phyloP scores from a whole-genome alignment of 176 grass and related monocot species.

The Rhynchospora pubera region DNA sequence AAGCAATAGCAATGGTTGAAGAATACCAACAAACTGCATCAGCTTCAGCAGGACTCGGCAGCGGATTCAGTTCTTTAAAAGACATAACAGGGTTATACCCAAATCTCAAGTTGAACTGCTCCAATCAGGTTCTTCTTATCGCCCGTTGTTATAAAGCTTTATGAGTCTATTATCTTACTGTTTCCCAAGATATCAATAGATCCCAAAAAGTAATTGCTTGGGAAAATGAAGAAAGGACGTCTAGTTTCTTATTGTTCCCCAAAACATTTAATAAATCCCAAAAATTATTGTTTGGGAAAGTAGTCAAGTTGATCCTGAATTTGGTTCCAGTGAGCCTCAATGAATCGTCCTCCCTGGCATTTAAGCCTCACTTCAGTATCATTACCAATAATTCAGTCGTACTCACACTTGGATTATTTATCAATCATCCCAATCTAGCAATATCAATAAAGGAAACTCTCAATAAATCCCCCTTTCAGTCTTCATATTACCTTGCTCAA shows the following conservation, averaged over 20 bases:
- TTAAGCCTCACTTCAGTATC: background rate
- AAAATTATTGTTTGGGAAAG: background rate
- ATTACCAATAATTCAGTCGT: background rate
- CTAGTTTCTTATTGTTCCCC: background rate
- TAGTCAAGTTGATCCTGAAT: background rate
- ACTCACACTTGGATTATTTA: background rate
- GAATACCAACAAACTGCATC: conserved; percentile 65
- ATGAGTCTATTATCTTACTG: background rate
- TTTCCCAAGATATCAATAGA: background rate
- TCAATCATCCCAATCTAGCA: background rate
- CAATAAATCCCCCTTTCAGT: background rate
- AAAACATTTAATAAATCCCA: background rate
- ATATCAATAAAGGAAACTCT: background rate
- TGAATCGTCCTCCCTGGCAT: background rate
- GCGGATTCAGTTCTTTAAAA: conserved; percentile 37
- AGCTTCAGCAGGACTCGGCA: conserved; percentile 29
- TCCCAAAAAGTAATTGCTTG: background rate
- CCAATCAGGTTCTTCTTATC: conserved; percentile 48
- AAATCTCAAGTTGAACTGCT: conserved; percentile 57
- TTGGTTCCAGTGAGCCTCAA: background rate
- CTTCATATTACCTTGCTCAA: background rate
- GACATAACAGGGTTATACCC: conserved; percentile 24
- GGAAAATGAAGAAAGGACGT: background rate
- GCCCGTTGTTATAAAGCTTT: background rate
- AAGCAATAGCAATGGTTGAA: conserved; percentile 80